These are phyloP conservation scores for Crithidia brevicula DNA, from an alignment of 208 protist species.

Conservation along the genomic window DNA sequence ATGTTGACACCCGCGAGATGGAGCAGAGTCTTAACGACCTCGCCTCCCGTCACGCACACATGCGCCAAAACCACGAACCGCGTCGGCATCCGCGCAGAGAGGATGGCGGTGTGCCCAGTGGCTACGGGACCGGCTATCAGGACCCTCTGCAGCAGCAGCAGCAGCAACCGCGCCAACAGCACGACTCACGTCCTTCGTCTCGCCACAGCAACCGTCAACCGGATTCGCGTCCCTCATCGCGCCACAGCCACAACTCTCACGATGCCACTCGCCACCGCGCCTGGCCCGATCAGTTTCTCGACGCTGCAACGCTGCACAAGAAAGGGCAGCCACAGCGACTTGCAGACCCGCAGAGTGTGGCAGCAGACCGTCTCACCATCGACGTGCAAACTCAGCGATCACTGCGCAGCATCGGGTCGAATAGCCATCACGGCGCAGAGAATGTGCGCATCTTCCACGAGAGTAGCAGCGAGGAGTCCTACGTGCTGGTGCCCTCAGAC, in stretches of 20 bases:
- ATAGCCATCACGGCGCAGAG: slow-evolving; percentile 13
- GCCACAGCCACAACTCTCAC: slow-evolving; percentile 11
- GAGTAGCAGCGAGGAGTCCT: slow-evolving; percentile 37
- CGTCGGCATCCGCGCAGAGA: slow-evolving; percentile 2
- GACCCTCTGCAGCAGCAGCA: not conserved
- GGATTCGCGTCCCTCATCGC: slow-evolving; percentile 15
- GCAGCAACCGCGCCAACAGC: not conserved
- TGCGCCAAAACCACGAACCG: slow-evolving; percentile 9
- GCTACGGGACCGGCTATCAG: not conserved
- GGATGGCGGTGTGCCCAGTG: not conserved
- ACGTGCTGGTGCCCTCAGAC: slow-evolving; percentile 33
- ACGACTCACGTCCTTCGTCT: not conserved
- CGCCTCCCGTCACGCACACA: not conserved
- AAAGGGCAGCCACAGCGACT: slow-evolving; percentile 38
- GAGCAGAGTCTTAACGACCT: slow-evolving; percentile 38
- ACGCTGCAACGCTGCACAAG: slow-evolving; percentile 41
- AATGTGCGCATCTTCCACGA: slow-evolving; percentile 14
- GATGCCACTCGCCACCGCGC: slow-evolving; percentile 5
- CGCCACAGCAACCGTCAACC: slow-evolving; percentile 3
- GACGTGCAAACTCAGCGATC: slow-evolving; percentile 21
- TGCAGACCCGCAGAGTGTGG: slow-evolving; percentile 12
- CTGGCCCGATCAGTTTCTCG: slow-evolving; percentile 42
- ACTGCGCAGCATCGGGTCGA: slow-evolving; percentile 3
- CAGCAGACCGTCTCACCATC: slow-evolving; percentile 11
- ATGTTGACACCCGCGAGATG: slow-evolving; percentile 26